These are phyloP conservation scores for Pythium pyrilobum DNA, from an alignment of 352 stramenopile species.

Conservation along the genomic window DNA sequence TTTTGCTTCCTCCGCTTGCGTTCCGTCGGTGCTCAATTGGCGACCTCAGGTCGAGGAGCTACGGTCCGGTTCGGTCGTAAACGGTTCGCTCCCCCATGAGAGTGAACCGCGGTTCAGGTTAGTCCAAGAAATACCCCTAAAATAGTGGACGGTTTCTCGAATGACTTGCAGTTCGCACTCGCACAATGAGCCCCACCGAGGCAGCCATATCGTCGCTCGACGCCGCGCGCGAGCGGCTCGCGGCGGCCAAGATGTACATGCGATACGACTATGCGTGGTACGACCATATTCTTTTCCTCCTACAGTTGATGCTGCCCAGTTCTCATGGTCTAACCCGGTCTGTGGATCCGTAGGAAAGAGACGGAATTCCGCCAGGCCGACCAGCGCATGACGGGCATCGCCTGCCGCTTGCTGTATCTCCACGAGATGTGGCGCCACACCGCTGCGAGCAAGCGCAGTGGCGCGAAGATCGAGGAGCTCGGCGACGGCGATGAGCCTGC, in stretches of 20 bases:
- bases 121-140: too few species aligned
- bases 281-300: slow-evolving; percentile 4
- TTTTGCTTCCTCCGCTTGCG: not conserved
- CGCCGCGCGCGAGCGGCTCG: slow-evolving; percentile 42
- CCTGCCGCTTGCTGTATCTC: slow-evolving; percentile 70
- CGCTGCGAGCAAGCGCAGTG: not conserved
- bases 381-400: slow-evolving; percentile 48
- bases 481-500: not conserved
- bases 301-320: not conserved
- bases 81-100: not conserved
- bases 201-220: slow-evolving; percentile 2
- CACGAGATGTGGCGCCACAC: slow-evolving; percentile 34
- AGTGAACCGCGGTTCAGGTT: slow-evolving; percentile 3
- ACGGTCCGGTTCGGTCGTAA: not conserved
- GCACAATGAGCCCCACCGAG: not conserved
- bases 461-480: slow-evolving; percentile 15
- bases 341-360: slow-evolving; percentile 39
- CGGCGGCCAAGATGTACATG: slow-evolving; percentile 59
- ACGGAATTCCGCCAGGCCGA: slow-evolving; percentile 47
- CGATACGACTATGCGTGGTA: slow-evolving; percentile 85
- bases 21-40: slow-evolving; percentile 5
- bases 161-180: not conserved
- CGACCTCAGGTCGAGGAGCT: not conserved
- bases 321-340: not conserved
- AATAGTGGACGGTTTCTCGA: too few species aligned